Conservation (phyloP, 768 basidiomycete genomes). For the Amanita molliuscula region DNA sequence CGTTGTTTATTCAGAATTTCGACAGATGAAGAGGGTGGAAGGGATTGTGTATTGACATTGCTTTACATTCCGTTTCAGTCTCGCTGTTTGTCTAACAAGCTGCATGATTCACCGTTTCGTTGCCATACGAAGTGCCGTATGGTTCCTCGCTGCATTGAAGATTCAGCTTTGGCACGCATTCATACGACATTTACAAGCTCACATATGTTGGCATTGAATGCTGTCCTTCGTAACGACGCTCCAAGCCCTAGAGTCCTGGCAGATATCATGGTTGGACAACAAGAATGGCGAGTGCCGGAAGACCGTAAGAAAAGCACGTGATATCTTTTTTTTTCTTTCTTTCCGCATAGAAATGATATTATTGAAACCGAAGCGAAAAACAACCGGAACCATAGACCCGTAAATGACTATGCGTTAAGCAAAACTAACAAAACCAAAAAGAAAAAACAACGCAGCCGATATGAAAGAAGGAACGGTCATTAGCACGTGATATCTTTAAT, state of each 20-base stretch:
- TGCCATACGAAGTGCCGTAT: conserved; percentile 25
- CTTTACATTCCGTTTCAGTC: conserved; percentile 19
- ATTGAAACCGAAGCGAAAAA: too few relatives aligned
- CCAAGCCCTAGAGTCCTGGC: conserved; percentile 31
- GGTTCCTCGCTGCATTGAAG: conserved; percentile 28
- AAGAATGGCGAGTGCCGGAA: background rate
- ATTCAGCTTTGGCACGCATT: conserved; percentile 14
- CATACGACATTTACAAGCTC: conserved; percentile 3
- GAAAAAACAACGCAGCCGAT: too few relatives aligned
- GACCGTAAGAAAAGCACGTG: background rate
- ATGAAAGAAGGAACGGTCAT: too few relatives aligned
- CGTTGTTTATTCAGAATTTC: conserved; percentile 84
- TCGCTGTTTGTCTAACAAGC: background rate
- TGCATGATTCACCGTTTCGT: conserved; percentile 30
- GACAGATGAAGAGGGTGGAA: conserved; percentile 45
- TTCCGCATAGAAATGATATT: too few relatives aligned
- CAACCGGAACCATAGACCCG: too few relatives aligned
- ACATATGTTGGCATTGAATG: conserved; percentile 30
- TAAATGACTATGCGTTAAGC: too few relatives aligned
- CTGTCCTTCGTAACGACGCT: conserved; percentile 45
- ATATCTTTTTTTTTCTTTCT: background rate
- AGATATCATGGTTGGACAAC: conserved; percentile 24
- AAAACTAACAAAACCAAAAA: too few relatives aligned
- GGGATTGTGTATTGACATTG: conserved; percentile 51
- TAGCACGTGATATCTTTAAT: too few relatives aligned